Evolutionary conservation across 2,329 filamentous ascomycete species (phyloP).

Genomic region (Ophiosphaerella korrae): DNA sequence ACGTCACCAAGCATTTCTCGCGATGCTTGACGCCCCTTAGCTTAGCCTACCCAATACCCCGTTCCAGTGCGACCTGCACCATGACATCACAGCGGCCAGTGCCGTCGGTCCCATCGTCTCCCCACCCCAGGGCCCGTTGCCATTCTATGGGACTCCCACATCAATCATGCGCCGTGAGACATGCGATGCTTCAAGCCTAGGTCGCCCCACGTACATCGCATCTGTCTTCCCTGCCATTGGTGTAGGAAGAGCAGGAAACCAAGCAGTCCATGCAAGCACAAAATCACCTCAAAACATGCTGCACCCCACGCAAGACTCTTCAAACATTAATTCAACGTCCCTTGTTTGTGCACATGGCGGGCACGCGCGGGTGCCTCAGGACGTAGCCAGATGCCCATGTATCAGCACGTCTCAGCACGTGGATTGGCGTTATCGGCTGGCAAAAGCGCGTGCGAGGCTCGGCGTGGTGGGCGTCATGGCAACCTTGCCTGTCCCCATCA

Average conservation of each 20-base stretch:
- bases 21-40: conserved; percentile 34
- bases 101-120: conserved; percentile 13
- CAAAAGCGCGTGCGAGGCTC: conserved; percentile 19
- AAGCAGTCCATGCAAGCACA: no score
- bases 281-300: no score
- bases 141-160: no score
- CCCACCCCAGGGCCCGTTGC: neutral
- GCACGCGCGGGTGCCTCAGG: no score
- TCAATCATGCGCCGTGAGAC: neutral
- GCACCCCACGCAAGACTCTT: no score
- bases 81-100: conserved; percentile 24
- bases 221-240: no score
- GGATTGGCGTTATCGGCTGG: conserved; percentile 28
- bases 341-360: no score
- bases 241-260: no score
- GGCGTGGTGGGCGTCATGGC: conserved; percentile 32
- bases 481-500: conserved; percentile 26
- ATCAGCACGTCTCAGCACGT: conserved; percentile 18
- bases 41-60: conserved; percentile 10
- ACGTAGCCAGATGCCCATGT: neutral
- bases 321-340: no score
- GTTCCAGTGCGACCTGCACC: conserved; percentile 19
- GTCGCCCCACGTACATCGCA: no score
- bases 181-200: neutral
- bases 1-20: conserved; percentile 37